Percentiles rank a stretch among this genome's conserved stretches.
Evolutionary conservation across 169 alveolate genomes (phyloP).

Genomic region (Cryptosporidium parvum): DNA sequence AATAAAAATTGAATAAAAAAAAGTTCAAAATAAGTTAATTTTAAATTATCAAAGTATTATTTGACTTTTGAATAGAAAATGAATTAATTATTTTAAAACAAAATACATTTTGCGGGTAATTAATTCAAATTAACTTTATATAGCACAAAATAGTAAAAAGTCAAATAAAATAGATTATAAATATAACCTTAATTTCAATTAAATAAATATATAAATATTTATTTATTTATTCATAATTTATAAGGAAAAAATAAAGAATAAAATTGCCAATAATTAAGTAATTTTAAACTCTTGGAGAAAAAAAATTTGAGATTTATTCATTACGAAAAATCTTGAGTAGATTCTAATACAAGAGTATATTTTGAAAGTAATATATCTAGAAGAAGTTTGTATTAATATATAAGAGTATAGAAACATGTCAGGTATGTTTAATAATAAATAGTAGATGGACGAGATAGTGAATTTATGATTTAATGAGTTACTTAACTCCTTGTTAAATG

Average conservation of each 20-base stretch:
- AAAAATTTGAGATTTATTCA: conserved; percentile 16
- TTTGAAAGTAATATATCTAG: not conserved
- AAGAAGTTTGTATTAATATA: not conserved
- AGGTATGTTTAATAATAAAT: conserved; percentile 37
- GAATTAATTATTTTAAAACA: not conserved
- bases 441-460: not conserved
- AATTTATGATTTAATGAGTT: not conserved
- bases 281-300: conserved; percentile 22
- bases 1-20: not conserved
- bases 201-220: too few relatives aligned
- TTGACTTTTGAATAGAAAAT: not conserved
- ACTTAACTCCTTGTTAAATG: not conserved
- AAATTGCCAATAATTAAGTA: conserved; percentile 6
- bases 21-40: not conserved
- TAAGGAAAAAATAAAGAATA: not conserved
- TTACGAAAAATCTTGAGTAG: conserved; percentile 10
- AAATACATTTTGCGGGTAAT: conserved; percentile 1
- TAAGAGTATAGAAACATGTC: conserved; percentile 45
- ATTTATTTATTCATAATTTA: not conserved
- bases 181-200: too few relatives aligned
- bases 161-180: not conserved
- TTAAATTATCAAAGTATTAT: not conserved
- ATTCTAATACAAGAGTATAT: conserved; percentile 2
- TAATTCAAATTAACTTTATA: not conserved
- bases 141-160: not conserved